Evolutionary conservation across 257 asterid genomes (phyloP).

Genomic region (Solanum clarkiae): DNA sequence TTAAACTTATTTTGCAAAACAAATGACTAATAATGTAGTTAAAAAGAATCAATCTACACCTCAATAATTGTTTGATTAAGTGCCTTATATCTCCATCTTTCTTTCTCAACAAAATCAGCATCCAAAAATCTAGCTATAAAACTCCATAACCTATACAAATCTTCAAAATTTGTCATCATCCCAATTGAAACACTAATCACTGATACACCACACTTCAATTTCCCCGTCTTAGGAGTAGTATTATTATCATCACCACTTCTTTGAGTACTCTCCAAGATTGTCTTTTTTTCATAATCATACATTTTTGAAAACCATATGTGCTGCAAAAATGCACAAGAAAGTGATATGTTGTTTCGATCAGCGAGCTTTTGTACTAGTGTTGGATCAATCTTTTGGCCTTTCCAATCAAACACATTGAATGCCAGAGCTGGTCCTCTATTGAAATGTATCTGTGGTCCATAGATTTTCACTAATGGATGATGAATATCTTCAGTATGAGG

Average conservation of each 20-base stretch:
- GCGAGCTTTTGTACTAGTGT: slow-evolving; percentile 66
- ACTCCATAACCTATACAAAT: slow-evolving; percentile 58
- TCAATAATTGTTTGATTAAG: slow-evolving; percentile 66
- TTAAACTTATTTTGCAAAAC: neutral
- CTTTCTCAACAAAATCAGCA: slow-evolving; percentile 93
- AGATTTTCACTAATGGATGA: slow-evolving; percentile 28
- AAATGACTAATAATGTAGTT: neutral
- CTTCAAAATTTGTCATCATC: slow-evolving; percentile 55
- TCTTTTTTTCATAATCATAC: slow-evolving; percentile 21
- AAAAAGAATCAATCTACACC: slow-evolving; percentile 24
- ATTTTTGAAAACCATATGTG: slow-evolving; percentile 35
- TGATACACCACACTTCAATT: slow-evolving; percentile 15
- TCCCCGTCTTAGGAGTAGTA: slow-evolving; percentile 5
- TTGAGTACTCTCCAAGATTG: neutral
- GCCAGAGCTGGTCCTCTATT: slow-evolving; percentile 58
- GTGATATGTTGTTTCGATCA: slow-evolving; percentile 50
- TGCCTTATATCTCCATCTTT: slow-evolving; percentile 73
- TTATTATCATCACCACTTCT: neutral
- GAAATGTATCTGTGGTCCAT: slow-evolving; percentile 54
- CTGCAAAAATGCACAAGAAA: slow-evolving; percentile 41
- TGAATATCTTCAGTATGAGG: slow-evolving; percentile 56
- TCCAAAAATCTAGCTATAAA: slow-evolving; percentile 72
- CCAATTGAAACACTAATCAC: slow-evolving; percentile 50
- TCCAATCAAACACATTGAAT: slow-evolving; percentile 78
- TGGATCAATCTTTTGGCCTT: slow-evolving; percentile 62